Evolutionary conservation across 257 asterid genomes (phyloP).

Genomic region (Nicotiana sylvestris): DNA sequence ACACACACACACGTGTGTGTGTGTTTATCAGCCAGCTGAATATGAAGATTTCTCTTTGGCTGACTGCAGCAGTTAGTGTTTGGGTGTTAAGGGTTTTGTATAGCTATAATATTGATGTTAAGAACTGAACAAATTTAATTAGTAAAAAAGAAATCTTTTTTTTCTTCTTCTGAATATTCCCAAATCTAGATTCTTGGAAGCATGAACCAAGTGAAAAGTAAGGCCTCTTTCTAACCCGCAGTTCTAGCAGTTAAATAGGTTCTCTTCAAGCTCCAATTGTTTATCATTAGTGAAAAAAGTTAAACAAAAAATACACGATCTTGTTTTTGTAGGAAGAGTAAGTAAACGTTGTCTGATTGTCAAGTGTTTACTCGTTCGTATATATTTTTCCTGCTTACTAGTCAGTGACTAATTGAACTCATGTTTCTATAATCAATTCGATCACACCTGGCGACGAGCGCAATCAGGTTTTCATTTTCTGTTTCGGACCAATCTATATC

Average conservation of each 20-base stretch:
- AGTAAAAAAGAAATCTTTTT: not conserved
- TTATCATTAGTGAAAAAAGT: not conserved
- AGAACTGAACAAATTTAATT: not conserved
- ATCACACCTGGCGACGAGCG: not conserved
- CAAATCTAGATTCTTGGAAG: not conserved
- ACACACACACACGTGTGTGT: not conserved
- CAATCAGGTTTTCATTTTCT: not conserved
- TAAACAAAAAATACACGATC: not conserved
- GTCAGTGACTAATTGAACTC: not conserved
- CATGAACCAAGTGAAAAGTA: slow-evolving; percentile 5
- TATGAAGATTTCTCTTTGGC: not conserved
- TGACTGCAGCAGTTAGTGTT: not conserved
- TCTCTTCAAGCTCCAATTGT: not conserved
- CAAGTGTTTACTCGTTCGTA: not conserved
- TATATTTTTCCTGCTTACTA: not conserved
- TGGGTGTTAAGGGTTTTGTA: slow-evolving; percentile 4
- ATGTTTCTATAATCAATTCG: not conserved
- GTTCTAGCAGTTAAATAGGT: not conserved
- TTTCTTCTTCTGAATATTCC: not conserved
- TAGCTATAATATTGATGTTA: not conserved
- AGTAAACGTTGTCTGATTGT: not conserved
- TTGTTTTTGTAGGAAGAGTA: not conserved
- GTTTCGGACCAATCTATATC: not conserved
- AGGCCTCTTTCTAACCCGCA: not conserved
- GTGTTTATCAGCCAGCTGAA: not conserved